Evolutionary conservation across 345 rosid genomes (phyloP), one percentile per base, ranked within the genome.

Genomic region (Melaleuca alternifolia): DNA sequence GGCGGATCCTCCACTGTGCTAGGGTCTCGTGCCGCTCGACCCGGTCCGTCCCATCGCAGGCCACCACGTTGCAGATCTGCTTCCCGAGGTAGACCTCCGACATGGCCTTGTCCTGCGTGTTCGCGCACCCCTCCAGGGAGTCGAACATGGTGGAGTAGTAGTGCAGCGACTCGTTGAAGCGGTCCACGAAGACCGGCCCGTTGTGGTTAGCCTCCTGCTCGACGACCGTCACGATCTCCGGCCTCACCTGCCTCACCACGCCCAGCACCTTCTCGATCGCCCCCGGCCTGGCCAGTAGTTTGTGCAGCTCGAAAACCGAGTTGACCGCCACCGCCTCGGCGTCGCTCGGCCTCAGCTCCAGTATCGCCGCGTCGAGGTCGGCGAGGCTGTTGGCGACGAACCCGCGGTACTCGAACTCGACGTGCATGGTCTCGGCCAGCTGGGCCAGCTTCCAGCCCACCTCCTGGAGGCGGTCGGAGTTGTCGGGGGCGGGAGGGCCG

Each of bases 201-300:
- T 95, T 96, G 62, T 95, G 98, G 88, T 93, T 93, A 16, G 97
- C 93, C 92, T 96, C 99, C 71, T 96, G 99, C 91, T 96, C 99
- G 2, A 94, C 97, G 5, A 96, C 87, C 3, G 99, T 96, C 71
- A 96, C 90, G 62, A 96, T 94, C 37, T 88, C 94, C 85, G 99
- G 99, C 41, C 93, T 91, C 91, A 92, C 92, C 84, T 90, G 91
- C 86, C 90, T 92, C 51, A 96, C 95, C 16, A 93, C 93, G 2
- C 92, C 87, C 5, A 96, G 84, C 2, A 96, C 95, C 77, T 93
- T 95, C 75, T 92, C 96, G 1, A 96, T 88, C 6, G 92, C 96
- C 1, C 96, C 98, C 21, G 95, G 92, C 51, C 92, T 89, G 4
- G 93, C 96, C 83, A 95, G 21, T 12, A 96, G 88, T 54, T 92